Evolutionary conservation across 345 rosid species (phyloP).

Genomic region (Citrus maxima): DNA sequence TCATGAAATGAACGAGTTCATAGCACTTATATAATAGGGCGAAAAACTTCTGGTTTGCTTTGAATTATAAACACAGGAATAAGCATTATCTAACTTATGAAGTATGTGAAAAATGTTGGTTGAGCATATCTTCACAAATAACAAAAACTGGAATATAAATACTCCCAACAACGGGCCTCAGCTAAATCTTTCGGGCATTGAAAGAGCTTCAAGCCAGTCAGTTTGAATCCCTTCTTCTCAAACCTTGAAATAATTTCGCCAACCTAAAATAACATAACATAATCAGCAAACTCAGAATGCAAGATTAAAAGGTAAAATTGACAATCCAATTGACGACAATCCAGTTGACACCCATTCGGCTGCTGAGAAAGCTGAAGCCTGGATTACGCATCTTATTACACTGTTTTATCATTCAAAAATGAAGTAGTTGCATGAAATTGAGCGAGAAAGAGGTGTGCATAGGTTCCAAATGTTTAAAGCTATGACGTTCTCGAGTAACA

Average conservation of each 20-base stretch:
- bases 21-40: background rate
- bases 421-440: background rate
- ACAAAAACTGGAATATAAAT: background rate
- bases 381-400: background rate
- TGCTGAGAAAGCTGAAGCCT: background rate
- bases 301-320: constrained; percentile 4
- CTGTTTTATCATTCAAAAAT: background rate
- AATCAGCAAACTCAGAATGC: background rate
- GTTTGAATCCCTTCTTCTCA: constrained; percentile 89
- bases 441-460: background rate
- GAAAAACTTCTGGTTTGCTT: background rate
- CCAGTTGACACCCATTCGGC: background rate
- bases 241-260: constrained; percentile 95
- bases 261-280: constrained; percentile 45
- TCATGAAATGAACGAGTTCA: background rate
- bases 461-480: background rate
- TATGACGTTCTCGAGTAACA: background rate
- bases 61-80: background rate
- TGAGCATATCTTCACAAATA: background rate
- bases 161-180: constrained; percentile 49
- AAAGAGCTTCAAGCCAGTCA: constrained; percentile 83
- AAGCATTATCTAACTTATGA: background rate
- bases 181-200: constrained; percentile 84
- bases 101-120: background rate
- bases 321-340: background rate